These are phyloP conservation scores for Lentinula guzmanii DNA, from an alignment of 768 basidiomycete species.

Conservation along the genomic window DNA sequence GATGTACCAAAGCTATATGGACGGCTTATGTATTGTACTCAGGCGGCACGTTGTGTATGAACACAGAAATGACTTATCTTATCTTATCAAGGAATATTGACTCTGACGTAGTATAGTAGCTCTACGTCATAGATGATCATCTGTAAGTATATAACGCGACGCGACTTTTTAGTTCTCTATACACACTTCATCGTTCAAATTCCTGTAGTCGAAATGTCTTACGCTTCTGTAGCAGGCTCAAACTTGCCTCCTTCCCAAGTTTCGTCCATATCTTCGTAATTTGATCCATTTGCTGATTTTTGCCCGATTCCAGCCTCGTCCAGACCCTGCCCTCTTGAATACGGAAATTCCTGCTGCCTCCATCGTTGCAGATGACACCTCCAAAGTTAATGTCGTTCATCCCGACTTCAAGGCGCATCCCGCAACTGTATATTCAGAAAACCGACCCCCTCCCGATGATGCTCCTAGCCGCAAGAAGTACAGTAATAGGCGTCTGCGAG, in stretches of 20 bases:
- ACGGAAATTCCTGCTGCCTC: conserved; percentile 32
- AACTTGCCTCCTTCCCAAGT: conserved; percentile 44
- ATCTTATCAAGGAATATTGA: too few species aligned
- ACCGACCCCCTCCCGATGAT: conserved; percentile 15
- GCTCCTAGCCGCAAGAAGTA: conserved; percentile 14
- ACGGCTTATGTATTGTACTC: too few species aligned
- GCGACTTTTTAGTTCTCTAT: background rate
- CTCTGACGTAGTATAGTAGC: too few species aligned
- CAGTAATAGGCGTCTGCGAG: conserved; percentile 29
- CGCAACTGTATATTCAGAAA: conserved; percentile 25
- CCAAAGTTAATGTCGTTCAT: conserved; percentile 54
- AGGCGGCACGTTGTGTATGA: too few species aligned
- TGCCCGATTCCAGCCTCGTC: conserved; percentile 39
- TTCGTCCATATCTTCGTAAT: conserved; percentile 25
- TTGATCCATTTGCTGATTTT: conserved; percentile 3
- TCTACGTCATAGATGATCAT: background rate
- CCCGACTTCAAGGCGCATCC: conserved; percentile 43
- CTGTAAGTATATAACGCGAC: background rate
- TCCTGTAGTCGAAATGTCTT: conserved; percentile 47
- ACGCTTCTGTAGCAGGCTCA: conserved; percentile 60
- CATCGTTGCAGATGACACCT: conserved; percentile 35
- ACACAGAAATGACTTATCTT: too few species aligned
- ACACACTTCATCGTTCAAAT: background rate
- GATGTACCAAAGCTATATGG: too few species aligned
- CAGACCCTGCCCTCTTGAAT: conserved; percentile 60